phyloP scores from a whole-genome alignment of 768 basidiomycete genomes.

The Mycena leptocephala region DNA sequence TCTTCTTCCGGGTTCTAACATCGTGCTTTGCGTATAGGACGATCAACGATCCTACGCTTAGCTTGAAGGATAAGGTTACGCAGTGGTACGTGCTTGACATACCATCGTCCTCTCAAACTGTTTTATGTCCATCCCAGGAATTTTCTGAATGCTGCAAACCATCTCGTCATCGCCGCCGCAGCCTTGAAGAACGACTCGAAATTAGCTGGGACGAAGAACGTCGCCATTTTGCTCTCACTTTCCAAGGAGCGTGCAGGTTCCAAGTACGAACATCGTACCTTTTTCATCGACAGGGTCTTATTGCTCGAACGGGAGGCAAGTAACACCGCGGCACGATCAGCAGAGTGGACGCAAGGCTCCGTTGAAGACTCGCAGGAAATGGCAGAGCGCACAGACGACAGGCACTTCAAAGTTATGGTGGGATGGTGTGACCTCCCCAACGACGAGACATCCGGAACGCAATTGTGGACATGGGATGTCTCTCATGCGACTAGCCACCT shows the following conservation, averaged over 20 bases:
- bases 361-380: neutral
- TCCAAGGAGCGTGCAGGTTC: constrained; percentile 1
- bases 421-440: neutral
- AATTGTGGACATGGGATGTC: neutral
- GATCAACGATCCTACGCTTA: constrained; percentile 18
- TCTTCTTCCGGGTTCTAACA: neutral
- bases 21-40: constrained; percentile 10
- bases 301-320: neutral
- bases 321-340: neutral
- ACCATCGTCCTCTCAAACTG: no score
- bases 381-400: neutral
- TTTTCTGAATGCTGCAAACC: constrained; percentile 12
- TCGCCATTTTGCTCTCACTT: neutral
- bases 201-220: neutral
- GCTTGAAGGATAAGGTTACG: neutral
- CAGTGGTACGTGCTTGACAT: neutral
- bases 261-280: constrained; percentile 4
- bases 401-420: neutral
- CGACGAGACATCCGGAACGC: neutral
- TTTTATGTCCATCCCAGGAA: neutral
- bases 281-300: constrained; percentile 3
- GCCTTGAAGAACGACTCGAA: constrained; percentile 7
- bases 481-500: neutral
- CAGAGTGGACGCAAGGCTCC: neutral
- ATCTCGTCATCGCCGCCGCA: neutral